Base-by-base conservation (phyloP, 306 rosid species). In the Dalbergia cochinchinensis region DNA sequence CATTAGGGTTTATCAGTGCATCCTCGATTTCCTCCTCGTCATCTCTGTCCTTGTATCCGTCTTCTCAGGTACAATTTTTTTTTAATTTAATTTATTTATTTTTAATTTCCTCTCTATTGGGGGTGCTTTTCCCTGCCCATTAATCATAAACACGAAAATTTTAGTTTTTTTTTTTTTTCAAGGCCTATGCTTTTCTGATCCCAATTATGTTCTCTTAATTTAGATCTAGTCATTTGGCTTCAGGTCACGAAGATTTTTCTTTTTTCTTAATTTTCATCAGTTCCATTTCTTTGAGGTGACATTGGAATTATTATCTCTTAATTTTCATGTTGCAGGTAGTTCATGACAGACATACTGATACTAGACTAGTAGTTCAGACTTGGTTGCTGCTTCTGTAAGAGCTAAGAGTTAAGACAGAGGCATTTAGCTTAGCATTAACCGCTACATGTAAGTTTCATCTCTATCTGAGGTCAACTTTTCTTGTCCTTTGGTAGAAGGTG, bases 321-420 rank as follows among this genome's bases (percentile, higher is more conserved):
- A 68, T 78, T 64, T 72, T 9, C 48, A 67, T 53, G 35, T 73
- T 84, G 86, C 86, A 86, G 92, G 79, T 85, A 78, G 81, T 50
- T 73, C 77, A 55, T 83, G 83, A 73, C 13, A 48, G 54, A 16
- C 26, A 26, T 26, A 26, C 31, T 26, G 2, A 26, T 26, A 26
- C 31, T 26, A 22, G 0, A 22, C 26, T 55, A 50, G 74, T 54
- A 48, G 48, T 78, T 65, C 81, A 44, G 62, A 42, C 59, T 76
- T 20, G 80, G 73, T 81, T 79, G 76, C 68, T 60, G 53, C 18
- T 60, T 20, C 34, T 34, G 20, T 53, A 42, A 66, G 50, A 73
- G 62, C 64, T 79, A 35, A 66, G 60, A 73, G 69, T 57, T 79
- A 48, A 47, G 61, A 65, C 65, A 11, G 42, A 15, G 15, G 67